These are phyloP conservation scores for Apiotrichum montevideense DNA, from an alignment of 1,284 basidiomycete species.

Conservation along the genomic window DNA sequence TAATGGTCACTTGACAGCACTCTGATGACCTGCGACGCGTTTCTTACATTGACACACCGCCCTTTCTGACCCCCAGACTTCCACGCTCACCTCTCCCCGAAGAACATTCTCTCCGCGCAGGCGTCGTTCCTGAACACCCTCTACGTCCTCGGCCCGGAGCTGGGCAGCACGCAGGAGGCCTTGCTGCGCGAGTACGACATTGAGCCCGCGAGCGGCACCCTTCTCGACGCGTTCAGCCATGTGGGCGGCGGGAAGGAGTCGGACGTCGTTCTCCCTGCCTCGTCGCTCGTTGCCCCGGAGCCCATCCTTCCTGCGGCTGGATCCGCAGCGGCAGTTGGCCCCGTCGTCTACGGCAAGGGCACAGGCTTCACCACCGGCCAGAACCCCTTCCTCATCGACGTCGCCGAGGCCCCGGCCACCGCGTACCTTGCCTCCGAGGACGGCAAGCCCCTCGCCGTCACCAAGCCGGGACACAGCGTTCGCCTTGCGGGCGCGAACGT, in stretches of 20 bases:
- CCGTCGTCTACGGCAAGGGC: slow-evolving; percentile 13
- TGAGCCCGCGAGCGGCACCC: slow-evolving; percentile 34
- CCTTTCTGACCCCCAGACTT: not conserved
- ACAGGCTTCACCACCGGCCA: slow-evolving; percentile 54
- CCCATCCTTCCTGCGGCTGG: slow-evolving; percentile 12
- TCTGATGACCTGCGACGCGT: too few relatives aligned
- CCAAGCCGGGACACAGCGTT: slow-evolving; percentile 57
- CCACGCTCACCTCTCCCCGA: slow-evolving; percentile 62
- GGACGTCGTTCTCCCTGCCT: slow-evolving; percentile 55
- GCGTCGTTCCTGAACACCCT: slow-evolving; percentile 72
- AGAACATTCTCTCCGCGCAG: slow-evolving; percentile 69
- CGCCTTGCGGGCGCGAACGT: slow-evolving; percentile 67
- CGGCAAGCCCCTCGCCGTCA: slow-evolving; percentile 55
- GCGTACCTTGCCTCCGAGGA: slow-evolving; percentile 52
- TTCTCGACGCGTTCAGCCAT: slow-evolving; percentile 48
- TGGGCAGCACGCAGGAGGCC: slow-evolving; percentile 50
- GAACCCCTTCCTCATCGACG: slow-evolving; percentile 76
- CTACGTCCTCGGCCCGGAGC: slow-evolving; percentile 63
- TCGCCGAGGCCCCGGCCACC: slow-evolving; percentile 64
- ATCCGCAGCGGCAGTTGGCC: not conserved
- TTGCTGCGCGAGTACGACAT: slow-evolving; percentile 54
- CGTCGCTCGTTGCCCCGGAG: slow-evolving; percentile 65
- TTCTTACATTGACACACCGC: too few relatives aligned
- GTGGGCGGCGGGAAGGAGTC: slow-evolving; percentile 9
- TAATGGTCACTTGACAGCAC: too few relatives aligned